phyloP scores from a whole-genome alignment of 2,329 filamentous ascomycete species.

The Penicillium sp. region DNA sequence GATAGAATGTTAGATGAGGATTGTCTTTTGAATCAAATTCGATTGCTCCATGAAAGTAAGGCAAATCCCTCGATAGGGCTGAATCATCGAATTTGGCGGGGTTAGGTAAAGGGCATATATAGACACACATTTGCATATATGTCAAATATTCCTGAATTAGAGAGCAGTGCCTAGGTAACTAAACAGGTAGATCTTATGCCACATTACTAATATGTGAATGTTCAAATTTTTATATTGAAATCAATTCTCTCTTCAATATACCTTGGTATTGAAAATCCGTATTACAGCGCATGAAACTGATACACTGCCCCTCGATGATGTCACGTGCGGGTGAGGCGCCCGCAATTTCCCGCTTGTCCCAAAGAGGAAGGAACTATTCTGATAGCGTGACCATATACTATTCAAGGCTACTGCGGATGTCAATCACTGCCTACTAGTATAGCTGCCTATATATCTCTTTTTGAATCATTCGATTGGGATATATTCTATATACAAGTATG shows the following conservation, averaged over 20 bases:
- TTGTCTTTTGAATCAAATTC: not conserved
- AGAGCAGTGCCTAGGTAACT: not conserved
- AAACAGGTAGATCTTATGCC: not conserved
- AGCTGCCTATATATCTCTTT: not conserved
- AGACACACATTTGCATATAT: not conserved
- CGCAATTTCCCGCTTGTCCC: slow-evolving; percentile 11
- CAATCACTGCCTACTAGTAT: not conserved
- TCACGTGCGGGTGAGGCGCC: slow-evolving; percentile 24
- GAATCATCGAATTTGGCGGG: not conserved
- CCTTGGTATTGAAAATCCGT: slow-evolving; percentile 3
- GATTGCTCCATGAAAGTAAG: not conserved
- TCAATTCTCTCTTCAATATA: not conserved
- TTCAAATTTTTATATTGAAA: not conserved
- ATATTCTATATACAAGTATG: slow-evolving; percentile 4
- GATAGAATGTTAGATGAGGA: not conserved
- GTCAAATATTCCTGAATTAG: not conserved
- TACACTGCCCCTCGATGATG: slow-evolving; percentile 25
- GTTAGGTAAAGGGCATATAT: not conserved
- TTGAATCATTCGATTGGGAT: not conserved
- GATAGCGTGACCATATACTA: not conserved
- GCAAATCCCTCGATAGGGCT: not conserved
- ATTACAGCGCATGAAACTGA: not conserved
- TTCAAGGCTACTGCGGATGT: not conserved
- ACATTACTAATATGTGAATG: not conserved
- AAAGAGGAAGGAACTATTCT: slow-evolving; percentile 11